Evolutionary conservation across 345 rosid species (phyloP).

Genomic region (Rhodomyrtus tomentosa): DNA sequence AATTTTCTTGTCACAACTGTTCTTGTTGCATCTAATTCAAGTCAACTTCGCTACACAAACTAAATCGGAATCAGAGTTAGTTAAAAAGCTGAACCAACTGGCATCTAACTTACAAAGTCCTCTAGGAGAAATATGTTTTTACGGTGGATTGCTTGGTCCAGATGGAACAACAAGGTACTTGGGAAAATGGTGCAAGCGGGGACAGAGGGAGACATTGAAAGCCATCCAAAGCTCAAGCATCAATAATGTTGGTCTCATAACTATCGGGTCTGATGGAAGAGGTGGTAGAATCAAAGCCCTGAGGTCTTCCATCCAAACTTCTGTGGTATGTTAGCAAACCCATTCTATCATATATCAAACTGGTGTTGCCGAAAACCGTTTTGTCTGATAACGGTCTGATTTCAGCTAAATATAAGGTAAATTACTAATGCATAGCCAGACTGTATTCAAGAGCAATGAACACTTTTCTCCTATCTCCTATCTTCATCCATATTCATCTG

Average conservation of each 20-base stretch:
- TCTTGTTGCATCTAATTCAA: too few relatives aligned
- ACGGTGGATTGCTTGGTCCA: constrained; percentile 64
- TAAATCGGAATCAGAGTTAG: too few relatives aligned
- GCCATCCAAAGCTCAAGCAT: constrained; percentile 11
- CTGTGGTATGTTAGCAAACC: constrained; percentile 29
- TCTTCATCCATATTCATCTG: not conserved
- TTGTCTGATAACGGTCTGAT: not conserved
- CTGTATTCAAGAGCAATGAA: not conserved
- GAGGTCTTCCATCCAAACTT: constrained; percentile 44
- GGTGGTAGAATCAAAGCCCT: constrained; percentile 77
- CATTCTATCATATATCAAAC: not conserved
- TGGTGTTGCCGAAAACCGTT: not conserved
- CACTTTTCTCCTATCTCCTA: not conserved
- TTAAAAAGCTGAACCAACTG: too few relatives aligned
- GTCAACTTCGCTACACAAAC: too few relatives aligned
- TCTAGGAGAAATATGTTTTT: constrained; percentile 47
- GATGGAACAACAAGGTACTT: constrained; percentile 57
- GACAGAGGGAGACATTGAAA: constrained; percentile 21
- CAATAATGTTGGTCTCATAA: constrained; percentile 45
- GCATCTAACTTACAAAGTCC: not conserved
- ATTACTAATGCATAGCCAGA: not conserved
- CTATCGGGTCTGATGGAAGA: constrained; percentile 86
- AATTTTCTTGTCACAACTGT: too few relatives aligned
- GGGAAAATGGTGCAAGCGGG: constrained; percentile 88
- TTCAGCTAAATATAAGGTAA: not conserved